A percentile compares a stretch with the other conserved stretches of the same genome.
phyloP scores from a whole-genome alignment of 495 filamentous ascomycete species.

The Annulohypoxylon bovei region DNA sequence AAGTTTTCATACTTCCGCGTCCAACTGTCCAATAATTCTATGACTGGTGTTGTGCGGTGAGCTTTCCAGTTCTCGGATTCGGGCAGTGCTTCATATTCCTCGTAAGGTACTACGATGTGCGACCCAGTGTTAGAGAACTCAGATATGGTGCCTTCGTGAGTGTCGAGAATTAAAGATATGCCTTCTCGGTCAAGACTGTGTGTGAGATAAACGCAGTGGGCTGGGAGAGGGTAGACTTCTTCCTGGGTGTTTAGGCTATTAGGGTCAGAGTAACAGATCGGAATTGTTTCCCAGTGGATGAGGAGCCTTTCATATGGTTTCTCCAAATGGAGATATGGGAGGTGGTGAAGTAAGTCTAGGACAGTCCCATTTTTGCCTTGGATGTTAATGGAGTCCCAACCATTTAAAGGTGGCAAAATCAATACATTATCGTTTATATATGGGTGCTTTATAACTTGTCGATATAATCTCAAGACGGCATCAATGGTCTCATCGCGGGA shows the following conservation, averaged over 20 bases:
- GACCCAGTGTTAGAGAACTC: slow-evolving; percentile 2
- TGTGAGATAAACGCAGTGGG: slow-evolving; percentile 14
- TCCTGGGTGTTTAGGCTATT: not conserved
- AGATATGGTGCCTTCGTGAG: slow-evolving; percentile 18
- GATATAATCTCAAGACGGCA: slow-evolving; percentile 9
- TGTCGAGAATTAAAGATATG: slow-evolving; percentile 19
- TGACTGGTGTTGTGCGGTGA: slow-evolving; percentile 4
- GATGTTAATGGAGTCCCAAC: slow-evolving; percentile 7
- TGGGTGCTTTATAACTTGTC: slow-evolving; percentile 21
- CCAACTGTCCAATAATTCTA: not conserved
- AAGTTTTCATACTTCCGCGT: slow-evolving; percentile 2
- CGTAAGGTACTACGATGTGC: not conserved
- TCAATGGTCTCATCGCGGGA: slow-evolving; percentile 13
- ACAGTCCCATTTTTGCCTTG: slow-evolving; percentile 16
- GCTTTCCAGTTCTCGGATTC: slow-evolving; percentile 19
- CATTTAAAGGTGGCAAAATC: slow-evolving; percentile 3
- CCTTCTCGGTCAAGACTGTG: slow-evolving; percentile 14
- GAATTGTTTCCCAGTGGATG: slow-evolving; percentile 18
- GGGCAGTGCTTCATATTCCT: slow-evolving; percentile 14
- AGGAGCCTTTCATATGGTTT: not conserved
- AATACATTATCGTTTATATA: slow-evolving; percentile 9
- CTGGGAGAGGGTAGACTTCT: slow-evolving; percentile 13
- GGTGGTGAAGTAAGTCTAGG: slow-evolving; percentile 18
- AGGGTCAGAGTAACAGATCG: slow-evolving; percentile 3
- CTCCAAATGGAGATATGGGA: slow-evolving; percentile 12